Base-by-base conservation (phyloP, 306 rosid genomes). In the Medicago arabica region DNA sequence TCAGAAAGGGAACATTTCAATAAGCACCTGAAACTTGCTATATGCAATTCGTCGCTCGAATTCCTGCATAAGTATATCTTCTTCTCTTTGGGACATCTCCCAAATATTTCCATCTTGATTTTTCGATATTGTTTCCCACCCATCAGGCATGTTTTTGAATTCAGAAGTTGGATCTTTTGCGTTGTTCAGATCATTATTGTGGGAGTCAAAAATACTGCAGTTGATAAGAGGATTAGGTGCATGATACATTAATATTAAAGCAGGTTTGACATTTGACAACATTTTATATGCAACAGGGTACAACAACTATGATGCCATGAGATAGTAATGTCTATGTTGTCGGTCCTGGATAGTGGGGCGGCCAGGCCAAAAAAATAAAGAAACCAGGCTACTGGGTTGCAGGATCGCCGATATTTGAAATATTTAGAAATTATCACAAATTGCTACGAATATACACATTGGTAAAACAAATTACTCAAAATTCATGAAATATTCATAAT, bases 31-130 rank as follows among this genome's bases (percentile, higher is more conserved):
- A 81, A 95, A 95, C 81, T 95, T 95, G 83, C 90, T 88, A 80
- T 89, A 95, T 1, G 98, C 96, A 83, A 90, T 88, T 7, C 98
- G 86, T 4, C 98, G 92, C 59, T 95, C 98, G 67, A 90, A 95
- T 84, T 95, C 98, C 75, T 92, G 98, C 69, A 92, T 94, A 57
- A 95, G 97, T 44, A 92, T 84, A 58, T 95, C 98, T 82, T 95
- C 98, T 83, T 95, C 97, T 74, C 97, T 90, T 76, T 95, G 97
- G 9, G 98, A 86, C 97, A 95, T 95, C 84, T 90, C 96, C 98
- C 98, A 95, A 34, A 95, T 55, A 73, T 87, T 95, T 67, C 93
- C 97, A 68, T 92, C 97, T 36, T 79, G 84, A 60, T 84, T 65
- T 81, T 90, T 95, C 6, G 91, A 75, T 31, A 88, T 78, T n/a